A percentile compares a stretch with the other conserved stretches of the same genome.
Conservation (phyloP, 768 basidiomycete genomes). For the Porpolomopsis calyptriformis region DNA sequence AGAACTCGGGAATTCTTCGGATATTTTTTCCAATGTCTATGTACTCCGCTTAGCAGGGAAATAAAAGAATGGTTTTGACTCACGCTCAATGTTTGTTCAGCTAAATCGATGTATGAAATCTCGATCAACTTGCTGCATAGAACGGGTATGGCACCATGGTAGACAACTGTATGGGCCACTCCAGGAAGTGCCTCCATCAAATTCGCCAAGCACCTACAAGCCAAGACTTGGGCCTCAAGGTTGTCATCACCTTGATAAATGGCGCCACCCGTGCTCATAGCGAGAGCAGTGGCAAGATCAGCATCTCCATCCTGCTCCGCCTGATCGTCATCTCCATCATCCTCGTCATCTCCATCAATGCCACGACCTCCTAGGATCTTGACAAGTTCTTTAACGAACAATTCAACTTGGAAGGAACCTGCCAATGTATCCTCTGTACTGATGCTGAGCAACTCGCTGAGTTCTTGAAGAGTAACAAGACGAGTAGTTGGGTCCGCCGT, state of each 20-base stretch:
- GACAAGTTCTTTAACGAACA: slow-evolving; percentile 86
- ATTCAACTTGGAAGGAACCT: slow-evolving; percentile 90
- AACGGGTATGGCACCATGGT: slow-evolving; percentile 96
- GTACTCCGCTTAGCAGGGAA: slow-evolving; percentile 2
- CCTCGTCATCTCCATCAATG: slow-evolving; percentile 64
- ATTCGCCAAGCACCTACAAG: slow-evolving; percentile 94
- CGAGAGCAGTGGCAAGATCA: slow-evolving; percentile 77
- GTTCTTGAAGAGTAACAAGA: slow-evolving; percentile 83
- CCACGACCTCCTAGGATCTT: slow-evolving; percentile 79
- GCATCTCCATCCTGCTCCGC: slow-evolving; percentile 73
- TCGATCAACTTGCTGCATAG: slow-evolving; percentile 95
- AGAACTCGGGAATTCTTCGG: slow-evolving; percentile 91
- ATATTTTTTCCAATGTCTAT: slow-evolving; percentile 96
- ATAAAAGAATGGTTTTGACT: slow-evolving; percentile 26
- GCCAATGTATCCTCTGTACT: slow-evolving; percentile 95
- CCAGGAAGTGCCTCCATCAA: slow-evolving; percentile 98
- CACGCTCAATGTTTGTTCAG: slow-evolving; percentile 95
- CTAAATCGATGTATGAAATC: slow-evolving; percentile 96
- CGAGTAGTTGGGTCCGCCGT: slow-evolving; percentile 79
- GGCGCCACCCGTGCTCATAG: slow-evolving; percentile 60
- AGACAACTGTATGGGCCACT: slow-evolving; percentile 93
- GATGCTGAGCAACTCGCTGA: slow-evolving; percentile 90
- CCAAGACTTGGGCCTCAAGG: slow-evolving; percentile 88
- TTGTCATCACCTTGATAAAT: slow-evolving; percentile 72
- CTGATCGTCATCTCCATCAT: slow-evolving; percentile 51